Evolutionary conservation across 192 early-diverging fungal genomes (phyloP).

Genomic region (Umbelopsis sp.): DNA sequence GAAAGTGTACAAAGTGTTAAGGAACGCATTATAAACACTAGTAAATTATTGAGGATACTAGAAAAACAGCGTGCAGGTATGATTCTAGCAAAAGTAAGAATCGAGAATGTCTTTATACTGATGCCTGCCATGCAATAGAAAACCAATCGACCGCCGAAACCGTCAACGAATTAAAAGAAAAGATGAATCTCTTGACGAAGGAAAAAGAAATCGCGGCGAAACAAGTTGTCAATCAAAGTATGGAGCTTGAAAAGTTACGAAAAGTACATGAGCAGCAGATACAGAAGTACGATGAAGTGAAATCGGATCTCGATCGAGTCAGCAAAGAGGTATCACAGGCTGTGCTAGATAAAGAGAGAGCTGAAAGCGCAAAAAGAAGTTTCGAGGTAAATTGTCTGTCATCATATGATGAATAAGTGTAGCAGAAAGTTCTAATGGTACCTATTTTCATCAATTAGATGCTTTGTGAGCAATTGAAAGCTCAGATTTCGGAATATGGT

Average conservation of each 20-base stretch:
- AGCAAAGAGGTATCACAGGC: conserved; percentile 4
- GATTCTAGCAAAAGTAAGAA: too few species aligned
- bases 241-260: conserved; percentile 5
- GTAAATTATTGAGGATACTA: neutral
- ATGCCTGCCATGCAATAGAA: neutral
- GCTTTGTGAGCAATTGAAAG: conserved; percentile 19
- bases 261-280: neutral
- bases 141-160: neutral
- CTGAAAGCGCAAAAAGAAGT: conserved; percentile 6
- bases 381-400: neutral
- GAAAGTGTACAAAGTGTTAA: conserved; percentile 8
- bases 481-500: neutral
- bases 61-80: conserved; percentile 7
- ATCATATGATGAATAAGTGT: too few species aligned
- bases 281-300: neutral
- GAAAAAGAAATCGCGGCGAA: conserved; percentile 1
- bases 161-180: neutral
- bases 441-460: neutral
- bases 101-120: neutral
- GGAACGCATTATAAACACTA: conserved; percentile 3
- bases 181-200: neutral
- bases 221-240: neutral
- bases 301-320: neutral
- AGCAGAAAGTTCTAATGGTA: neutral
- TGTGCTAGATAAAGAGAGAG: neutral